These are phyloP conservation scores for Incumbomyces delicatus DNA, from an alignment of 2,329 filamentous ascomycete genomes.

Conservation along the genomic window DNA sequence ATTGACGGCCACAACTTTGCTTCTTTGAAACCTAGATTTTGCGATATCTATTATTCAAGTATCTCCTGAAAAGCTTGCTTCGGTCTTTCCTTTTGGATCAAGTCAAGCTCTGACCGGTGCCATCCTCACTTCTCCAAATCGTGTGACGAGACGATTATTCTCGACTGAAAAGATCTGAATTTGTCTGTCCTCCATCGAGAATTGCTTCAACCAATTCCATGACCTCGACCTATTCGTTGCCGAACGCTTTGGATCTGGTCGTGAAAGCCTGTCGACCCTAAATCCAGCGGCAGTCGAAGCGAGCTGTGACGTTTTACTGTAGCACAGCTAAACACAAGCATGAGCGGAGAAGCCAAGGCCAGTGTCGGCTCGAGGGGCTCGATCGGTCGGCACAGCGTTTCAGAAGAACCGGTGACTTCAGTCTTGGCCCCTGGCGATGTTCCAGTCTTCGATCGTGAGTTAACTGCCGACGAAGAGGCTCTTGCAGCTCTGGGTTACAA, in stretches of 20 bases:
- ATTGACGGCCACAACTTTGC: too few species aligned
- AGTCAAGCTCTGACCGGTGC: too few species aligned
- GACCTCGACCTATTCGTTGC: not conserved
- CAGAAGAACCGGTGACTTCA: constrained; percentile 44
- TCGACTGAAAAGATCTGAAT: too few species aligned
- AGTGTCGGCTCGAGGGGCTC: not conserved
- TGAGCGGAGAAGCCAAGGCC: not conserved
- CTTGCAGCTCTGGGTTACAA: constrained; percentile 52
- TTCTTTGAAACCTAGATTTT: too few species aligned
- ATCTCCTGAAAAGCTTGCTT: too few species aligned
- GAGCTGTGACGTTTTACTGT: not conserved
- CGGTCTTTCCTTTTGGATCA: too few species aligned
- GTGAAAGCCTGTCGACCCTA: not conserved
- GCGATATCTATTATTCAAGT: too few species aligned
- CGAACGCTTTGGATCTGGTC: not conserved
- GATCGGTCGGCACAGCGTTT: constrained; percentile 24
- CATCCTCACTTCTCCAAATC: too few species aligned
- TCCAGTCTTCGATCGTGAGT: constrained; percentile 35
- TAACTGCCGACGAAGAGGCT: constrained; percentile 49
- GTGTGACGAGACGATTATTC: too few species aligned
- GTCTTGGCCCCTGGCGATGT: constrained; percentile 41
- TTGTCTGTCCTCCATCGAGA: too few species aligned
- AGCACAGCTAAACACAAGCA: not conserved
- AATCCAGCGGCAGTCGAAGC: not conserved
- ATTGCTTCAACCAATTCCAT: not conserved